Conservation (phyloP, 257 asterid species). For the Petunia axillaris region DNA sequence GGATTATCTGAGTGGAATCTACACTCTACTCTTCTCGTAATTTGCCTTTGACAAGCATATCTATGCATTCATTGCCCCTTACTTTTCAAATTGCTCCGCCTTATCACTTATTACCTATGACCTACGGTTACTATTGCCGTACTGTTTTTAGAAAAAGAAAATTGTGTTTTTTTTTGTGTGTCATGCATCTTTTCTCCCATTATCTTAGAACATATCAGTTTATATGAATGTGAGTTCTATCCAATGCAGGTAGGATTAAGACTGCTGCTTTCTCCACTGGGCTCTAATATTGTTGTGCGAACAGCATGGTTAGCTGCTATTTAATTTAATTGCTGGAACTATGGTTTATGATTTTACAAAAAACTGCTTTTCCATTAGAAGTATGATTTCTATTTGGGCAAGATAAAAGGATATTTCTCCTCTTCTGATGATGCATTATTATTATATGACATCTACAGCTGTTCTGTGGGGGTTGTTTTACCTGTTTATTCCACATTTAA, state of each 20-base stretch:
- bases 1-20: not conserved
- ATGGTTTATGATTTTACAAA: not conserved
- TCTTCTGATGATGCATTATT: conserved; percentile 29
- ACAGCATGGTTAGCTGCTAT: conserved; percentile 79
- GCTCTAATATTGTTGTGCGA: conserved; percentile 72
- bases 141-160: conserved; percentile 18
- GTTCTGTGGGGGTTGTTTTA: conserved; percentile 82
- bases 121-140: not conserved
- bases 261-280: conserved; percentile 72
- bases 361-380: not conserved
- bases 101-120: not conserved
- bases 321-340: conserved; percentile 10
- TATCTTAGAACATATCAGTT: conserved; percentile 12
- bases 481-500: conserved; percentile 96
- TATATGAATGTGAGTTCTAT: conserved; percentile 14
- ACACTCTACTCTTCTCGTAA: not conserved
- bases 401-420: not conserved
- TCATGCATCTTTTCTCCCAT: not conserved
- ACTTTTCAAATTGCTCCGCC: not conserved
- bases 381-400: not conserved
- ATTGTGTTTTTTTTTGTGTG: not conserved
- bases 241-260: conserved; percentile 72
- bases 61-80: not conserved
- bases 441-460: conserved; percentile 52
- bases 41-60: not conserved